Percentiles rank a stretch among this genome's conserved stretches.
These are phyloP conservation scores for Leptographium radiaticola DNA, from an alignment of 2,329 filamentous ascomycete species.

Conservation along the genomic window DNA sequence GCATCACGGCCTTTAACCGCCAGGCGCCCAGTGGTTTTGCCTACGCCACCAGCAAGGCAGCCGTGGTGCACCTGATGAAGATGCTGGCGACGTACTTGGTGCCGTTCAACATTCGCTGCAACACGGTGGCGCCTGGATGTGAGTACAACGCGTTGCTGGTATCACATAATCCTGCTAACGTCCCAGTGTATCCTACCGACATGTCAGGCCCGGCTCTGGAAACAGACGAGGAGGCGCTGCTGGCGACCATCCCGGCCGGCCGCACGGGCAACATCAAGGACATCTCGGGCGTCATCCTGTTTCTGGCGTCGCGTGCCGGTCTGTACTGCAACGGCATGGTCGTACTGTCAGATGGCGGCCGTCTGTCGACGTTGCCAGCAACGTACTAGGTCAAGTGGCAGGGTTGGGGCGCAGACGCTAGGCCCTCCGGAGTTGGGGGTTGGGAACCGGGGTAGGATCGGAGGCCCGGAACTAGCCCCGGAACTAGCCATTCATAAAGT, in stretches of 20 bases:
- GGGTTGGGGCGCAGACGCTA: too few relatives aligned
- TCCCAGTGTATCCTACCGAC: neutral
- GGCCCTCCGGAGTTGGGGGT: too few relatives aligned
- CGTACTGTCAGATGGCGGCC: neutral
- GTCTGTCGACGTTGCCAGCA: neutral
- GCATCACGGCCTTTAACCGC: neutral
- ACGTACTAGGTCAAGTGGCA: too few relatives aligned
- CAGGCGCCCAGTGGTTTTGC: neutral
- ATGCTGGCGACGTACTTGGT: neutral
- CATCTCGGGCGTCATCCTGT: neutral
- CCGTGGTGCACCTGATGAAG: neutral
- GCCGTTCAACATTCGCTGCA: neutral
- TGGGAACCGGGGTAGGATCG: too few relatives aligned
- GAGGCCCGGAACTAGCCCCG: too few relatives aligned
- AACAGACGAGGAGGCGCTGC: neutral
- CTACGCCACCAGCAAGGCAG: neutral
- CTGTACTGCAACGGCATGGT: neutral
- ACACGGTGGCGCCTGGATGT: neutral
- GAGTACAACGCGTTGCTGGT: neutral
- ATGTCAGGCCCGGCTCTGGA: neutral
- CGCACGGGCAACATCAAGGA: neutral
- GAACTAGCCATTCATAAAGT: too few relatives aligned
- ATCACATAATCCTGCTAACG: neutral
- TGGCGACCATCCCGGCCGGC: neutral
- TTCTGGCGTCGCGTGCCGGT: neutral